Percentiles rank a stretch among this genome's conserved stretches.
These are phyloP conservation scores for Vigna nakashimae DNA, from an alignment of 306 rosid species.

Conservation along the genomic window DNA sequence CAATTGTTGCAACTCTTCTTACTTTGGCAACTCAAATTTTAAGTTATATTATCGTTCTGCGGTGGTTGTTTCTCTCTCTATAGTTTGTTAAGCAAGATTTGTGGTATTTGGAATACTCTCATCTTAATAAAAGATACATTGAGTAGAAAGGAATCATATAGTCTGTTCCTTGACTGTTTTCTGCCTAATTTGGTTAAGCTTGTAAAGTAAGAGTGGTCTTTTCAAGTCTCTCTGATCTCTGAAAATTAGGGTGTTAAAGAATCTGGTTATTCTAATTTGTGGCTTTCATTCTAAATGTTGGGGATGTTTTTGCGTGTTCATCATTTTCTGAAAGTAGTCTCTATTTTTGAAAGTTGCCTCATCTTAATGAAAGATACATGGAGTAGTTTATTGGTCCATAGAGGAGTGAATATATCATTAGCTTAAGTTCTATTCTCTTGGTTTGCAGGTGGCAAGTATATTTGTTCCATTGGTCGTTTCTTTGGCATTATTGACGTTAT, in stretches of 20 bases:
- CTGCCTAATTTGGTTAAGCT: constrained; percentile 21
- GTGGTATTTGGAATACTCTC: constrained; percentile 5
- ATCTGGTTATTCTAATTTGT: constrained; percentile 3
- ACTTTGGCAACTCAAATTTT: too few species aligned
- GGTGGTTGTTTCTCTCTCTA: background rate
- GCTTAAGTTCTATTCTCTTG: constrained; percentile 41
- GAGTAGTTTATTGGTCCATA: constrained; percentile 25
- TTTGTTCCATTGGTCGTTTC: constrained; percentile 89
- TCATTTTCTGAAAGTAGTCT: constrained; percentile 13
- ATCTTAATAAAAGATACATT: background rate
- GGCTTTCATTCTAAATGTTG: background rate
- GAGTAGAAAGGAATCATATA: constrained; percentile 35
- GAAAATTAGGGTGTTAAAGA: constrained; percentile 30
- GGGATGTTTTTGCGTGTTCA: constrained; percentile 5
- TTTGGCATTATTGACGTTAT: constrained; percentile 77
- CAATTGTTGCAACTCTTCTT: constrained; percentile 9
- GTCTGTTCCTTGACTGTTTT: constrained; percentile 18
- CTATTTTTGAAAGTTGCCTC: constrained; percentile 6
- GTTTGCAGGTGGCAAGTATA: constrained; percentile 91
- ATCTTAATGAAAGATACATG: background rate
- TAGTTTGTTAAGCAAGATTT: background rate
- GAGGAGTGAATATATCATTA: constrained; percentile 34
- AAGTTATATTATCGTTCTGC: background rate
- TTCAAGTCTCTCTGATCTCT: constrained; percentile 34
- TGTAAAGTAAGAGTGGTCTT: constrained; percentile 9